These are phyloP conservation scores for Phytophthora cajani DNA, from an alignment of 352 stramenopile genomes.

Conservation along the genomic window DNA sequence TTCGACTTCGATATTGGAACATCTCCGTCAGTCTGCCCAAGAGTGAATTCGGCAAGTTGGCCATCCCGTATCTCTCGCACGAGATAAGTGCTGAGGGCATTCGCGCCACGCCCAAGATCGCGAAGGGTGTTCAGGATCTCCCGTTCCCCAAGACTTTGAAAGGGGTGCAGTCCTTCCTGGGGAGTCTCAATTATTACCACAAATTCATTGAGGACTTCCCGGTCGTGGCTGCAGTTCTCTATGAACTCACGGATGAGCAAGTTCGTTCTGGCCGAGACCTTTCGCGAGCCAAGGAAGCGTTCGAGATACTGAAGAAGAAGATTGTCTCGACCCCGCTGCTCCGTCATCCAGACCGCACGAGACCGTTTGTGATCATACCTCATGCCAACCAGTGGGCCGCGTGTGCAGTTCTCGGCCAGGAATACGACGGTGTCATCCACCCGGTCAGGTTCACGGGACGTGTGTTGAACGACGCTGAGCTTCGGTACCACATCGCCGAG, in stretches of 20 bases:
- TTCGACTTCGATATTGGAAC: slow-evolving; percentile 3
- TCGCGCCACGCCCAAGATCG: not conserved
- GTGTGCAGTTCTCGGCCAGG: too few relatives aligned
- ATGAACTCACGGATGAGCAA: slow-evolving; percentile 1
- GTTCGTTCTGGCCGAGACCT: not conserved
- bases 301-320: slow-evolving; percentile 1
- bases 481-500: not conserved
- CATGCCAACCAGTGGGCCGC: not conserved
- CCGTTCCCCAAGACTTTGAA: not conserved
- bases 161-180: not conserved
- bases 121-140: not conserved
- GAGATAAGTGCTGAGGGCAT: slow-evolving; percentile 1
- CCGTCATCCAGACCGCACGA: not conserved
- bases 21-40: slow-evolving; percentile 4
- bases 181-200: slow-evolving; percentile 3
- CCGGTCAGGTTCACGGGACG: not conserved
- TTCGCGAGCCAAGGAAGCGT: not conserved
- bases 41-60: not conserved
- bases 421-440: slow-evolving; percentile 1
- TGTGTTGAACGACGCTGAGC: not conserved
- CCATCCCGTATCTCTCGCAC: not conserved
- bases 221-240: not conserved
- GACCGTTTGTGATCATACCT: not conserved
- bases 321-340: not conserved
- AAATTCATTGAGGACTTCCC: slow-evolving; percentile 4